A percentile compares a stretch with the other conserved stretches of the same genome.
Conservation (phyloP, 768 basidiomycete species). For the Leccinum incarnatum region DNA sequence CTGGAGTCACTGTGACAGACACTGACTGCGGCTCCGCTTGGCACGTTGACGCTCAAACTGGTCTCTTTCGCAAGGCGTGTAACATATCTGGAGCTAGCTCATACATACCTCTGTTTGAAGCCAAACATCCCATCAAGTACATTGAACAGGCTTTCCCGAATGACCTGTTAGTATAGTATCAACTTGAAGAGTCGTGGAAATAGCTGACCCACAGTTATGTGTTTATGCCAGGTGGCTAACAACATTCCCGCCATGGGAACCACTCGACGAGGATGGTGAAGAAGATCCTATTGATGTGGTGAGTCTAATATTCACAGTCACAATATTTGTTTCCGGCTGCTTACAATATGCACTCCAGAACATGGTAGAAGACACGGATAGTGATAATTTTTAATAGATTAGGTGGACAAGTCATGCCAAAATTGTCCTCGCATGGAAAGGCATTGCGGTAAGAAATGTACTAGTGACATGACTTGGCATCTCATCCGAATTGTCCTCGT, state of each 20-base stretch:
- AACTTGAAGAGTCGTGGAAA: background rate
- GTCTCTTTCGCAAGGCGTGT: constrained; percentile 18
- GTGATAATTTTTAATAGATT: background rate
- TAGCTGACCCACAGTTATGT: background rate
- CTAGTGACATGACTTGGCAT: too few relatives aligned
- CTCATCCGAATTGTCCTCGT: too few relatives aligned
- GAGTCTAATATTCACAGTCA: background rate
- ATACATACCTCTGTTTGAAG: constrained; percentile 23
- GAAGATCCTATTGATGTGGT: constrained; percentile 21
- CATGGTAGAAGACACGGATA: background rate
- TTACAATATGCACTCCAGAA: constrained; percentile 6
- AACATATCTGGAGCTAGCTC: constrained; percentile 7
- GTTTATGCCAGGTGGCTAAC: constrained; percentile 16
- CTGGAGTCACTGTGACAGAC: background rate
- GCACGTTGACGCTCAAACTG: constrained; percentile 13
- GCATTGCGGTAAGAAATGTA: too few relatives aligned
- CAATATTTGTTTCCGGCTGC: background rate
- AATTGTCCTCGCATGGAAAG: too few relatives aligned
- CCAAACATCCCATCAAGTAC: constrained; percentile 13
- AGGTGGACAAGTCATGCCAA: background rate
- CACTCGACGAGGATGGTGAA: constrained; percentile 26
- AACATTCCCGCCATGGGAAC: constrained; percentile 24
- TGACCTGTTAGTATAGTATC: constrained; percentile 15
- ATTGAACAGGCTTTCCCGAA: constrained; percentile 11
- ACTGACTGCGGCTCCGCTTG: constrained; percentile 10